These are phyloP conservation scores for Rhynchospora tenuis DNA, from an alignment of 176 grass and related monocot genomes.

Conservation along the genomic window DNA sequence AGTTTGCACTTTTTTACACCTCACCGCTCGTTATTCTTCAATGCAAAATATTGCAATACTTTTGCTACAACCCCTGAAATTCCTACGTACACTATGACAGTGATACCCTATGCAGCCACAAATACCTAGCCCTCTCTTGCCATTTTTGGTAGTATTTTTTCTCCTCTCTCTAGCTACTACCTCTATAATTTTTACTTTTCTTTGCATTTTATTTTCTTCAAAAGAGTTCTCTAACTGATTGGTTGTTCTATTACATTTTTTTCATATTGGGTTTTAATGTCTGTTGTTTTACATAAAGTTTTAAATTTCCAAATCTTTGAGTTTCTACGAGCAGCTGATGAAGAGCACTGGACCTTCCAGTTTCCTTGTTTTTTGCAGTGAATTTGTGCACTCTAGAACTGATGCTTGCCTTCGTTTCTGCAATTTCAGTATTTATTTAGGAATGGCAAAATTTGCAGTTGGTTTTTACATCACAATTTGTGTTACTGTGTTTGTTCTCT, in stretches of 20 bases:
- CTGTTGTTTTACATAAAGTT: neutral
- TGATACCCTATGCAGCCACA: neutral
- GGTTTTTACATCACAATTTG: constrained; percentile 67
- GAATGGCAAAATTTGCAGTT: constrained; percentile 32
- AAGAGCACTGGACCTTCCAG: no score
- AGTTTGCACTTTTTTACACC: neutral
- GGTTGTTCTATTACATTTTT: neutral
- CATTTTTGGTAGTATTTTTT: neutral
- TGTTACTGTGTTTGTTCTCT: constrained; percentile 53
- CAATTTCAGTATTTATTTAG: neutral
- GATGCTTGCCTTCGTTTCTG: neutral
- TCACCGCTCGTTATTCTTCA: neutral
- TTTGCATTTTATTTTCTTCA: neutral
- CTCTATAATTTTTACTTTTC: neutral
- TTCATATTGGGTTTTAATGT: neutral
- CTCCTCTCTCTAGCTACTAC: neutral
- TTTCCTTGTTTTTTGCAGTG: no score
- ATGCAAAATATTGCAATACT: neutral
- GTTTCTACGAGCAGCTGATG: neutral
- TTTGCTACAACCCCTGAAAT: neutral
- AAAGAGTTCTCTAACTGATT: neutral
- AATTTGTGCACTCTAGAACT: no score
- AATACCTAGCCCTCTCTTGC: neutral
- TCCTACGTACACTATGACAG: neutral
- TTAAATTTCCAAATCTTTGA: neutral